phyloP scores from a whole-genome alignment of 371 early-diverging fungal species.

The Mortierella polycephala region DNA sequence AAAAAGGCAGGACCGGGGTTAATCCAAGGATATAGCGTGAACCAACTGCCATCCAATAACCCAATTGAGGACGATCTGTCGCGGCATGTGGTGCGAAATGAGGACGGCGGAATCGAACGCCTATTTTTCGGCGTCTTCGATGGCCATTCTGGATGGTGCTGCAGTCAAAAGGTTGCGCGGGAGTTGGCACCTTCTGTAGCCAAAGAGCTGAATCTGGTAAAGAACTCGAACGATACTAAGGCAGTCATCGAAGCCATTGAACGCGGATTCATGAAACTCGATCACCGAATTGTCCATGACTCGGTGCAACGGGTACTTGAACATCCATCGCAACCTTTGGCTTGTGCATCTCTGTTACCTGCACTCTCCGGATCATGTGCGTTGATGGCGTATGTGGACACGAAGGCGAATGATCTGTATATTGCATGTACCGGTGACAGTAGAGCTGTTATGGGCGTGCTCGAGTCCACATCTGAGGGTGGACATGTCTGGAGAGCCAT shows the following conservation, averaged over 20 bases:
- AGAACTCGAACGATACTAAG: slow-evolving; percentile 5
- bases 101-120: slow-evolving; percentile 18
- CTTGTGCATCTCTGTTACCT: slow-evolving; percentile 48
- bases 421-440: slow-evolving; percentile 84
- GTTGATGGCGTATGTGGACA: slow-evolving; percentile 76
- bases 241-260: slow-evolving; percentile 55
- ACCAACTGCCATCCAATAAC: slow-evolving; percentile 66
- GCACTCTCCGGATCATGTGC: slow-evolving; percentile 85
- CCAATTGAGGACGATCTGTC: slow-evolving; percentile 64
- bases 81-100: slow-evolving; percentile 15
- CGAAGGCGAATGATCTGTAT: slow-evolving; percentile 66
- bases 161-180: slow-evolving; percentile 57
- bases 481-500: slow-evolving; percentile 63
- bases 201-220: slow-evolving; percentile 29
- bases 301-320: slow-evolving; percentile 56
- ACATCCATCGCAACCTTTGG: slow-evolving; percentile 38
- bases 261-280: slow-evolving; percentile 63
- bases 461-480: slow-evolving; percentile 16
- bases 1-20: neutral
- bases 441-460: slow-evolving; percentile 65
- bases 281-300: slow-evolving; percentile 66
- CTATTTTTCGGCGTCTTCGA: slow-evolving; percentile 69
- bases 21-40: slow-evolving; percentile 40
- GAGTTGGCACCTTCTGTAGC: slow-evolving; percentile 51
- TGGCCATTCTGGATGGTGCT: slow-evolving; percentile 68